Conservation (phyloP, 73 alveolate species). For the Tetrahymena elliotti region DNA sequence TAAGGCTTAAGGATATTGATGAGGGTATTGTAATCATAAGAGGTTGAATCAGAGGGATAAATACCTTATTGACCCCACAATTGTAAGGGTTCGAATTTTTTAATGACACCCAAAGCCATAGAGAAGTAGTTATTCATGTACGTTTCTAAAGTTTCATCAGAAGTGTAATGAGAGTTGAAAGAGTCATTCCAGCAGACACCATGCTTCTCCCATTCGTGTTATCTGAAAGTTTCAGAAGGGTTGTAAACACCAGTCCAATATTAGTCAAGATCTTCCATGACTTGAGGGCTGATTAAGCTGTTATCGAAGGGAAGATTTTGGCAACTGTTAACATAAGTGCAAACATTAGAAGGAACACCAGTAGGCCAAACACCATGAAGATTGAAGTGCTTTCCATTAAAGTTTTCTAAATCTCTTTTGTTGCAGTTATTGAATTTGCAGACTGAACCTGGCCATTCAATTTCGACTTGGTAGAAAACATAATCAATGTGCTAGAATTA, state of each 20-base stretch:
- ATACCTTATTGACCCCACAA: background rate
- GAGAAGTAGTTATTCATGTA: background rate
- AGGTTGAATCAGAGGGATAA: background rate
- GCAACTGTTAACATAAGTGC: conserved; percentile 7
- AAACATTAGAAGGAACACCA: conserved; percentile 5
- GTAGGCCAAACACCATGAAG: conserved; percentile 43
- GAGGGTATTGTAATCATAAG: background rate
- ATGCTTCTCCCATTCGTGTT: conserved; percentile 48
- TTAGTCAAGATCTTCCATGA: conserved; percentile 1
- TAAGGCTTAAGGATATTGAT: background rate
- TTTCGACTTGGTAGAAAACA: background rate
- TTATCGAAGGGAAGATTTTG: conserved; percentile 10
- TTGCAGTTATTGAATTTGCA: conserved; percentile 17
- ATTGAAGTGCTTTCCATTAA: conserved; percentile 21
- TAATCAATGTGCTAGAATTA: background rate
- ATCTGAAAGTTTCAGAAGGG: conserved; percentile 17
- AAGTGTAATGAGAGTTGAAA: background rate
- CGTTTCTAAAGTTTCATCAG: background rate
- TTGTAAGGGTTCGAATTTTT: background rate
- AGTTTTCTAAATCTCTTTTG: conserved; percentile 19
- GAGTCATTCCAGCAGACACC: conserved; percentile 28
- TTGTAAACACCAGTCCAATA: conserved; percentile 35
- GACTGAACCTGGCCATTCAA: conserved; percentile 47
- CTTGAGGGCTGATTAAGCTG: background rate
- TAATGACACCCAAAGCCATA: background rate